Percentiles rank a stretch among this genome's conserved stretches.
Conservation (phyloP, 176 grass and related monocot genomes). For the Miscanthus lutarioriparius region DNA sequence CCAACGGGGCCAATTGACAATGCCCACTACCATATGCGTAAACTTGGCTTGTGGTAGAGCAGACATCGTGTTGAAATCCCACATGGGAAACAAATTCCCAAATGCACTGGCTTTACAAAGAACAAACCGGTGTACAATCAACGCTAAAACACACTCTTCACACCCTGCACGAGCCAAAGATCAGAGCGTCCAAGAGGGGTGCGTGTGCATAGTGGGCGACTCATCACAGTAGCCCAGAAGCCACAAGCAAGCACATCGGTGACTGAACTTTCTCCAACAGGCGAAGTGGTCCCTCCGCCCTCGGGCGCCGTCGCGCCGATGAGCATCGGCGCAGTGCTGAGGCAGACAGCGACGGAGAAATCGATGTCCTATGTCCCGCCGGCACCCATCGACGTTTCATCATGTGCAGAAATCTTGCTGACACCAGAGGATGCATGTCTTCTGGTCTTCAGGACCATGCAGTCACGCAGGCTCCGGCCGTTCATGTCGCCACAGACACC, state of each 20-base stretch:
- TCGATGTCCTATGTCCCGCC: neutral
- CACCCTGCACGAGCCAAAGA: neutral
- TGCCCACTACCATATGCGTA: too few relatives aligned
- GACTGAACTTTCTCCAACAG: too few relatives aligned
- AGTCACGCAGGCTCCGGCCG: neutral
- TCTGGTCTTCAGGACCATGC: neutral
- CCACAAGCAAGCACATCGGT: too few relatives aligned
- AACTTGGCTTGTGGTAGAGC: neutral
- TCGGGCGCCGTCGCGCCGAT: too few relatives aligned
- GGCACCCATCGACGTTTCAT: neutral
- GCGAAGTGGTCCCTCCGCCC: too few relatives aligned
- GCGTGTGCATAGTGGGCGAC: conserved; percentile 3
- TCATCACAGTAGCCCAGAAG: neutral
- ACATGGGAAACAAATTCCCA: neutral
- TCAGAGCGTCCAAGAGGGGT: neutral
- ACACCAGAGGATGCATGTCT: neutral
- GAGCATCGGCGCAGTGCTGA: too few relatives aligned
- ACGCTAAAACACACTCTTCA: neutral
- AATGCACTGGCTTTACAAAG: neutral
- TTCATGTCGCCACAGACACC: conserved; percentile 36
- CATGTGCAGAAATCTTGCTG: neutral
- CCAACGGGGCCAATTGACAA: too few relatives aligned
- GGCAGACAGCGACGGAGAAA: too few relatives aligned
- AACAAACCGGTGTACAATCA: neutral
- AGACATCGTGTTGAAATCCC: neutral